These are phyloP conservation scores for Agrostemma githago DNA, from an alignment of 148 eudicot species.

Conservation along the genomic window DNA sequence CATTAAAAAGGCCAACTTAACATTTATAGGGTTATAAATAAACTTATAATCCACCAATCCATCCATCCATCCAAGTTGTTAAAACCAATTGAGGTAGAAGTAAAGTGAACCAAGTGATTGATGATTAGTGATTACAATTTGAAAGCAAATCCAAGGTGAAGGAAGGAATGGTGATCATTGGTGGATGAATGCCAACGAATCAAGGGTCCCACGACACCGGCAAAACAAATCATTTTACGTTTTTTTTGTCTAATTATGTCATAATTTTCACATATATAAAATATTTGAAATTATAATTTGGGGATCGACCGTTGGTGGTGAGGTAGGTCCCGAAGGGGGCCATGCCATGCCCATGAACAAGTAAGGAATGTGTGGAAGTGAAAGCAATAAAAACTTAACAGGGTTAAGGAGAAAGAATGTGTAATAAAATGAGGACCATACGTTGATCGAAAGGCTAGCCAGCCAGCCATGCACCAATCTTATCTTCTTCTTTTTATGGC, in stretches of 20 bases:
- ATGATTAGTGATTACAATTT: neutral
- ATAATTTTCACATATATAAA: no score
- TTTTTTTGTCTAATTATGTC: no score
- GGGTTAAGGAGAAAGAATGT: neutral
- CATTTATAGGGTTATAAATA: neutral
- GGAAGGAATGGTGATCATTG: neutral
- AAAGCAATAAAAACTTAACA: conserved; percentile 11
- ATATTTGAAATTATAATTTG: no score
- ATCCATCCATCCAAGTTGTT: neutral
- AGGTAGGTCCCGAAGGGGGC: no score
- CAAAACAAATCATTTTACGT: no score
- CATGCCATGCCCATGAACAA: conserved; percentile 5
- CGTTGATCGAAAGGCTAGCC: conserved; percentile 49
- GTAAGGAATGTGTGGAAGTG: conserved; percentile 24
- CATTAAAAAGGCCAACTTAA: neutral
- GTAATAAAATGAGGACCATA: conserved; percentile 52
- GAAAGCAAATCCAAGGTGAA: neutral
- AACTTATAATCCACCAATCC: neutral
- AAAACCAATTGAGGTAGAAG: neutral
- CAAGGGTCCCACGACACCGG: neutral
- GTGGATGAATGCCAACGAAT: neutral
- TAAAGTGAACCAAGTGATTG: neutral
- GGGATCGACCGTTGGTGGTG: no score
- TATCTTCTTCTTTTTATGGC: conserved; percentile 30
- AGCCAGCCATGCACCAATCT: conserved; percentile 28